phyloP scores from a whole-genome alignment of 2,329 filamentous ascomycete genomes.

The Curvularia spicifera region DNA sequence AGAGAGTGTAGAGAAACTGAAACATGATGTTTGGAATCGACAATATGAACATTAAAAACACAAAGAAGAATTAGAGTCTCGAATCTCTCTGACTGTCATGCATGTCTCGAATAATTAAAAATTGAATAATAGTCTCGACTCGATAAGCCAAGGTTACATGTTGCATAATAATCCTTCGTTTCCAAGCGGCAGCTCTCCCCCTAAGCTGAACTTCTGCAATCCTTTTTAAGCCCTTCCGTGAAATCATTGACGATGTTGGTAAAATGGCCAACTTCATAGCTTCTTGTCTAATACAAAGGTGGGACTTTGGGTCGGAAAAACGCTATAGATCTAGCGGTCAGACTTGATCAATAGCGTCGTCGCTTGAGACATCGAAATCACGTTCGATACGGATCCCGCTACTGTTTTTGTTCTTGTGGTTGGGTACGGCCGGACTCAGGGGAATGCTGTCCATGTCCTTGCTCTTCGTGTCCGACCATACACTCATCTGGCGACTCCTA shows the following conservation, averaged over 20 bases:
- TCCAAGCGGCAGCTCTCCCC: no score
- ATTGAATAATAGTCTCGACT: background rate
- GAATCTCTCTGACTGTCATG: background rate
- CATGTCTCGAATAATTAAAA: background rate
- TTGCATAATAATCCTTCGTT: background rate
- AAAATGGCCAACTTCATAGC: background rate
- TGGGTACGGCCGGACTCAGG: constrained; percentile 6
- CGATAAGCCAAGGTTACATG: background rate
- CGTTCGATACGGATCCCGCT: constrained; percentile 30
- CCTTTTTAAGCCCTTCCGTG: background rate
- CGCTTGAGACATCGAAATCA: constrained; percentile 32
- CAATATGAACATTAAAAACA: background rate
- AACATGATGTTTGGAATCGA: background rate
- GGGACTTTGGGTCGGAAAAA: background rate
- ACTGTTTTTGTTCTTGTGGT: constrained; percentile 13
- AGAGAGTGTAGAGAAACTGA: background rate
- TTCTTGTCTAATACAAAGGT: background rate
- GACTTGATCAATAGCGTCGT: constrained; percentile 18
- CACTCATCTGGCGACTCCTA: constrained; percentile 29
- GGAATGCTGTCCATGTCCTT: constrained; percentile 26
- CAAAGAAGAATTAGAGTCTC: background rate
- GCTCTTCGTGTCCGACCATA: constrained; percentile 23
- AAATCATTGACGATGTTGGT: background rate
- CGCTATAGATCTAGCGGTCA: background rate
- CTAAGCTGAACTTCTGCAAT: background rate